These are phyloP conservation scores for Pyrenophora seminiperda DNA, from an alignment of 2,329 filamentous ascomycete species.

Conservation along the genomic window DNA sequence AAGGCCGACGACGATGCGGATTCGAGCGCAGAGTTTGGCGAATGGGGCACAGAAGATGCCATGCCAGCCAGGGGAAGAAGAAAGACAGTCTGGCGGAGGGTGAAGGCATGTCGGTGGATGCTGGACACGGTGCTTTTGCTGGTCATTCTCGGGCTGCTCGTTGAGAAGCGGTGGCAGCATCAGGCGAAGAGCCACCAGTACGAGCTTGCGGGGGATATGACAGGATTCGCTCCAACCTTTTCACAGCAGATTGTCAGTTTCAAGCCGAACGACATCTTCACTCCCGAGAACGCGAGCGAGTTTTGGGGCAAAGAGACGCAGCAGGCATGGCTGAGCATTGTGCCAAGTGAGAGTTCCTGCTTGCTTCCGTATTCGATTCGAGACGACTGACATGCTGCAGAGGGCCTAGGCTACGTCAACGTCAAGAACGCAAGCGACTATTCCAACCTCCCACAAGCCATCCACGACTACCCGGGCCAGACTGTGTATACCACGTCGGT, in stretches of 20 bases:
- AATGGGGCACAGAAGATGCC: slow-evolving; percentile 27
- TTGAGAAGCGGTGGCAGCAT: slow-evolving; percentile 31
- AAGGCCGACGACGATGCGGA: slow-evolving; percentile 29
- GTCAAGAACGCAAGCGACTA: slow-evolving; percentile 29
- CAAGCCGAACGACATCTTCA: slow-evolving; percentile 30
- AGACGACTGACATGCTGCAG: slow-evolving; percentile 16
- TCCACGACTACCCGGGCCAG: slow-evolving; percentile 39
- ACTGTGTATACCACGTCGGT: slow-evolving; percentile 42
- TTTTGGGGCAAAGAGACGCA: slow-evolving; percentile 41
- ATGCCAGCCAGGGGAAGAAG: slow-evolving; percentile 10
- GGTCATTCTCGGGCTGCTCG: slow-evolving; percentile 35
- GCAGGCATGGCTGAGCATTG: slow-evolving; percentile 39
- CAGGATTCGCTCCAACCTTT: slow-evolving; percentile 43
- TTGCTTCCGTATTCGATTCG: neutral
- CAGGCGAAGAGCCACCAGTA: slow-evolving; percentile 18
- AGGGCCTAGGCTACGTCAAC: slow-evolving; percentile 42
- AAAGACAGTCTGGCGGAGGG: slow-evolving; percentile 18
- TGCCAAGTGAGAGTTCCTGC: slow-evolving; percentile 29
- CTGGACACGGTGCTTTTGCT: slow-evolving; percentile 37
- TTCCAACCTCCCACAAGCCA: slow-evolving; percentile 37
- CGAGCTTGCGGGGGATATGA: slow-evolving; percentile 38
- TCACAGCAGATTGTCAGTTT: slow-evolving; percentile 40
- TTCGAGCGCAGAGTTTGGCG: slow-evolving; percentile 38
- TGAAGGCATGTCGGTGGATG: slow-evolving; percentile 32
- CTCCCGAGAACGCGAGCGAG: slow-evolving; percentile 35